Conservation (phyloP, 352 stramenopile species). For the Phytophthora lateralis region DNA sequence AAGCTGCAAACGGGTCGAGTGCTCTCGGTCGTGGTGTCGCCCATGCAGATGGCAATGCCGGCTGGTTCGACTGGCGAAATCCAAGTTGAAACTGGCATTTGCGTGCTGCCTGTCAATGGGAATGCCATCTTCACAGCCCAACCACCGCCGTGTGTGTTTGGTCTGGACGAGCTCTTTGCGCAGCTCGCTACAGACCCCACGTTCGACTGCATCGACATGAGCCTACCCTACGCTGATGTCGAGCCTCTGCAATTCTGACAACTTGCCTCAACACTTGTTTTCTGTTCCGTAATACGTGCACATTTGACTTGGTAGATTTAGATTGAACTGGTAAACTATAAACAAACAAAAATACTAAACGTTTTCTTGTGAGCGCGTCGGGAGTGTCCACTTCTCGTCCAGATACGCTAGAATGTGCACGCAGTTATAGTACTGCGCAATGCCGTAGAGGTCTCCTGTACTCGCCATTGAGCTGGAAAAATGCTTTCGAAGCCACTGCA, state of each 20-base stretch:
- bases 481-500: slow-evolving; percentile 30
- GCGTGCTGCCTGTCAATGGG: slow-evolving; percentile 8
- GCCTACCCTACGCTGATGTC: slow-evolving; percentile 13
- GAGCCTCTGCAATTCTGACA: slow-evolving; percentile 28
- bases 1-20: slow-evolving; percentile 11
- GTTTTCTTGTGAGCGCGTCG: neutral
- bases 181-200: slow-evolving; percentile 21
- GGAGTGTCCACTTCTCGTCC: slow-evolving; percentile 12
- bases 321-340: neutral
- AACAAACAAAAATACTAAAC: neutral
- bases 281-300: slow-evolving; percentile 1
- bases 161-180: slow-evolving; percentile 21
- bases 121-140: slow-evolving; percentile 6
- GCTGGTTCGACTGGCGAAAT: slow-evolving; percentile 31
- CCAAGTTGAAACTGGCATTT: slow-evolving; percentile 30
- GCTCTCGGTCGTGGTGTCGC: slow-evolving; percentile 27
- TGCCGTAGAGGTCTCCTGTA: slow-evolving; percentile 12
- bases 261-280: neutral
- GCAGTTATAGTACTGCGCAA: slow-evolving; percentile 27
- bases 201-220: slow-evolving; percentile 29
- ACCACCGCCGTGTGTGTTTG: too few species aligned
- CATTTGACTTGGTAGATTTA: slow-evolving; percentile 15
- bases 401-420: slow-evolving; percentile 27
- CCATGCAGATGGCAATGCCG: slow-evolving; percentile 14
- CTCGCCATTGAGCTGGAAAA: slow-evolving; percentile 11